Evolutionary conservation across 106 monocot genomes (phyloP).

Genomic region (Xerophyta viscosa): DNA sequence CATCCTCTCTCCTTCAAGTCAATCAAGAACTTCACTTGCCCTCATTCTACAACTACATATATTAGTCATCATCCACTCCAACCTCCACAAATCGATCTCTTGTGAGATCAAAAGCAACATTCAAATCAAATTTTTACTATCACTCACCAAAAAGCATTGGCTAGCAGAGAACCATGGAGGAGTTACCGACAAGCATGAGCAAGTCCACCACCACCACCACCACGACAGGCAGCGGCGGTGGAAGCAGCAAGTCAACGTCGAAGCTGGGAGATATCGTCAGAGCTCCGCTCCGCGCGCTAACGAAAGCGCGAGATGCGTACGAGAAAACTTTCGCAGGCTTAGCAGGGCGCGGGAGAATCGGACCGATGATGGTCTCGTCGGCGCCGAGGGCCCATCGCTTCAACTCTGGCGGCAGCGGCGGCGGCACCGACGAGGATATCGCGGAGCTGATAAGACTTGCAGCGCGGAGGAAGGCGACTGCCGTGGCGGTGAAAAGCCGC

Average conservation of each 20-base stretch:
- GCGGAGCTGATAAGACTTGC: constrained; percentile 48
- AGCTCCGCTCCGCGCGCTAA: constrained; percentile 35
- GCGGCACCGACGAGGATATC: constrained; percentile 33
- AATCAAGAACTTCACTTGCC: too few species aligned
- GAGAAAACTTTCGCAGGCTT: constrained; percentile 37
- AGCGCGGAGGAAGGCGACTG: constrained; percentile 7
- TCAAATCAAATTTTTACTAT: too few species aligned
- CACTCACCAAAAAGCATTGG: too few species aligned
- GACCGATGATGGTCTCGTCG: constrained; percentile 1
- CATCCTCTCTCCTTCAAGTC: too few species aligned
- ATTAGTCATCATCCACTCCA: too few species aligned
- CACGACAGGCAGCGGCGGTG: not conserved
- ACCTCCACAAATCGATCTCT: too few species aligned
- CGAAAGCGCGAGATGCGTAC: constrained; percentile 40
- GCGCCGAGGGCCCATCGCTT: constrained; percentile 26
- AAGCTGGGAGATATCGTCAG: constrained; percentile 16
- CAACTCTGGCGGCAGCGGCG: not conserved
- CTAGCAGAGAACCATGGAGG: too few species aligned
- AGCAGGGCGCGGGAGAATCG: constrained; percentile 19
- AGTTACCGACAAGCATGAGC: not conserved
- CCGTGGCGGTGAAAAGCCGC: constrained; percentile 36
- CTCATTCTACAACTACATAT: too few species aligned
- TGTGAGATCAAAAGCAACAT: too few species aligned
- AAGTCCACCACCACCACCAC: too few species aligned
- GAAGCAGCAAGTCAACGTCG: constrained; percentile 1